Conservation (phyloP, 371 early-diverging fungal genomes). For the Dinochytrium kinnereticum region DNA sequence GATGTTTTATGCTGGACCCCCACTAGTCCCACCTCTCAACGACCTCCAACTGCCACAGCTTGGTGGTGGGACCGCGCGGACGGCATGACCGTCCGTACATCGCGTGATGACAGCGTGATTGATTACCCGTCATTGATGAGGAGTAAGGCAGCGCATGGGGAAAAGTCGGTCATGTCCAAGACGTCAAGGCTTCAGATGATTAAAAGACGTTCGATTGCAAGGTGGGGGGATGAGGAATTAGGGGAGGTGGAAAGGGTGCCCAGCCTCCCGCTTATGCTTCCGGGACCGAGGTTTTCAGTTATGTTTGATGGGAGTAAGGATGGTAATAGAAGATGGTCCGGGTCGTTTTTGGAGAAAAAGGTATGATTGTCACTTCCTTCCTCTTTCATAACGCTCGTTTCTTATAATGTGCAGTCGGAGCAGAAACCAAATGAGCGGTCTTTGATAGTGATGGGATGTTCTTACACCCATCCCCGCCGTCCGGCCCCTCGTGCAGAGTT, state of each 20-base stretch:
- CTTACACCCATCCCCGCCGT: not conserved
- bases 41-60: not conserved
- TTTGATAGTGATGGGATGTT: not conserved
- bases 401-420: not conserved
- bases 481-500: not conserved
- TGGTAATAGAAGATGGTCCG: not conserved
- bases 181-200: too few species aligned
- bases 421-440: not conserved
- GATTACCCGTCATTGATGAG: too few species aligned
- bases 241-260: too few species aligned
- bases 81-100: not conserved
- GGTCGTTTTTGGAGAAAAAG: not conserved
- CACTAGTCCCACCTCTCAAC: not conserved
- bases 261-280: too few species aligned
- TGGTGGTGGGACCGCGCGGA: not conserved
- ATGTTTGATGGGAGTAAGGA: not conserved
- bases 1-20: too few species aligned
- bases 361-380: not conserved
- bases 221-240: too few species aligned
- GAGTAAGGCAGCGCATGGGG: too few species aligned
- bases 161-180: too few species aligned
- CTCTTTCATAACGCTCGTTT: not conserved
- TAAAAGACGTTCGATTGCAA: too few species aligned
- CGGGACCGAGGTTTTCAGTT: too few species aligned
- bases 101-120: too few species aligned